Base-by-base conservation (phyloP, 2,329 filamentous ascomycete genomes). In the Endoconidiophora polonica region DNA sequence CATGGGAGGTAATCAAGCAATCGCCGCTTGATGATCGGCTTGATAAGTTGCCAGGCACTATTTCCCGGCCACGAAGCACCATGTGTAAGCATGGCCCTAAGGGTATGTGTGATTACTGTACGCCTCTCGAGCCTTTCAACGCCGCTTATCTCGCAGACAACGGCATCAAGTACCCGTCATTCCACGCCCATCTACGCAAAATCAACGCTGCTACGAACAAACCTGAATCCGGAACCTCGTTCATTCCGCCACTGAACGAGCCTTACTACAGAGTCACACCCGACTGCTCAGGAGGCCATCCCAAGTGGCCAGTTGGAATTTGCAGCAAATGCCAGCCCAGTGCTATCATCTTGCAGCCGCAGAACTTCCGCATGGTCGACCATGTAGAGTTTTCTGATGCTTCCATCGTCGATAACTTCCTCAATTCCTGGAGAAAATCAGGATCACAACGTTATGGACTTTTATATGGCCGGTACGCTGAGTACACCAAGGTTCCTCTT, bases 61-160 rank as follows among this genome's bases (percentile, higher is more conserved):
- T 95, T 47, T 69, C 77, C 18, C 73, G 88, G 55, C 75, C 75
- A 54, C 74, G 74, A 52, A 86, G 94, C 62, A 85, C 84, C 62
- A 91, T 98, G 87, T 98, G 91, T 68, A 81, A 86, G 55, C 91
- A 98, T 63, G 90, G 90, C 1, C 81, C 83, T 47, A 96, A 94
- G 66, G 91, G 91, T 63, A 98, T 98, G 91, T 98, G 91, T 65
- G 91, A 98, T 66, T 93, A 95, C 66, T 98, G 91, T 68, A 94
- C 94, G 77, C 93, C 93, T 0, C 68, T 96, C 46, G 91, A 98
- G 60, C 91, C 91, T 1, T 98, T 94, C 65, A 81, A 93, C 60
- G 65, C 82, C n/a, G 79, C 79, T 50, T 95, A 95, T 59, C 74
- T 98, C 16, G 77, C 78, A 26, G 90, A 98, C 58, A 93, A 90